Conservation (phyloP, 1,284 basidiomycete species). For the Pseudomicrostroma phylloplanum region DNA sequence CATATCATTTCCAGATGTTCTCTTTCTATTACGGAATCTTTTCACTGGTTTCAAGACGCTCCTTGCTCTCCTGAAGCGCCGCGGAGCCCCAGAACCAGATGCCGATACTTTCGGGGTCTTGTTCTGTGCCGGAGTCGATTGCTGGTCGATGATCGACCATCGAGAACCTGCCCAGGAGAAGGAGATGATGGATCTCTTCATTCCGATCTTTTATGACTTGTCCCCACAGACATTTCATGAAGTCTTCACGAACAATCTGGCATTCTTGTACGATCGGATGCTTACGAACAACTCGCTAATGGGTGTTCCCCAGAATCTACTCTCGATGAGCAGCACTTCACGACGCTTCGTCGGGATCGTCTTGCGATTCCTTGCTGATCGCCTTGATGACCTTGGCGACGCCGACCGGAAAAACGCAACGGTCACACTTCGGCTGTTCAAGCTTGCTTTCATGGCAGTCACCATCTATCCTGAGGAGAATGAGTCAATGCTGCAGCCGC, state of each 20-base stretch:
- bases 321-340: conserved; percentile 74
- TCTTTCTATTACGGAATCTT: conserved; percentile 78
- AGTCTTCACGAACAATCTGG: conserved; percentile 39
- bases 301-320: conserved; percentile 79
- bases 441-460: conserved; percentile 91
- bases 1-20: conserved; percentile 53
- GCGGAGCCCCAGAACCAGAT: conserved; percentile 71
- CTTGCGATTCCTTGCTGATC: conserved; percentile 74
- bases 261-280: conserved; percentile 44
- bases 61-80: conserved; percentile 70
- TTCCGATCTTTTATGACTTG: conserved; percentile 54
- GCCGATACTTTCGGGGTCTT: conserved; percentile 80
- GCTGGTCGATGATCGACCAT: conserved; percentile 77
- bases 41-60: conserved; percentile 83
- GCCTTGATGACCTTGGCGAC: conserved; percentile 76
- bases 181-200: conserved; percentile 81
- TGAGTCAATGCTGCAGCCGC: conserved; percentile 84
- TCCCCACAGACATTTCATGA: conserved; percentile 46
- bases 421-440: conserved; percentile 83
- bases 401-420: conserved; percentile 67
- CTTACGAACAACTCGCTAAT: conserved; percentile 68
- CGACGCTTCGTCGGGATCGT: conserved; percentile 88
- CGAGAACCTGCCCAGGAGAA: conserved; percentile 66
- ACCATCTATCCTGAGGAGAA: conserved; percentile 70
- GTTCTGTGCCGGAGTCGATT: conserved; percentile 76